A percentile compares a stretch with the other conserved stretches of the same genome.
phyloP scores from a whole-genome alignment of 2,329 filamentous ascomycete species.

The Alternaria metachromatica region DNA sequence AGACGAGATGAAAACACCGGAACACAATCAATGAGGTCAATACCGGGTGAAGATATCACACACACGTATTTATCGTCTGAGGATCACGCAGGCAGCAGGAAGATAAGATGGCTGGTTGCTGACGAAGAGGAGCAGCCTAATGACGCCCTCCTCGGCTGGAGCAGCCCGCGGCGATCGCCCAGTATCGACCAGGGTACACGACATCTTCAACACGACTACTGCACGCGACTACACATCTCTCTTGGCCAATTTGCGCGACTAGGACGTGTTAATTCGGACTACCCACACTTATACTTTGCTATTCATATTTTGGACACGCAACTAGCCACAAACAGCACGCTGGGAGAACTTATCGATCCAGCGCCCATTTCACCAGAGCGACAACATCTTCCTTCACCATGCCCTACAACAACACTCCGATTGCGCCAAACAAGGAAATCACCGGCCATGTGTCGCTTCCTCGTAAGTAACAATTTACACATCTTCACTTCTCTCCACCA shows the following conservation, averaged over 20 bases:
- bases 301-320: background rate
- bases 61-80: background rate
- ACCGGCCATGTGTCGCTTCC: conserved; percentile 87
- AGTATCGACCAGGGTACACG: background rate
- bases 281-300: background rate
- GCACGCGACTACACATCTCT: conserved; percentile 11
- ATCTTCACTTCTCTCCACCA: background rate
- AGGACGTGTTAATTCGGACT: conserved; percentile 10
- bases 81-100: background rate
- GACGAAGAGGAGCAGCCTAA: background rate
- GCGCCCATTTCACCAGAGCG: background rate
- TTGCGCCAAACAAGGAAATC: conserved; percentile 78
- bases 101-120: background rate
- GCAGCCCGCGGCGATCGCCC: conserved; percentile 4
- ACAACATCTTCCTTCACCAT: conserved; percentile 49
- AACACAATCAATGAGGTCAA: background rate
- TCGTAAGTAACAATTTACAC: conserved; percentile 61
- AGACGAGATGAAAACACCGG: background rate
- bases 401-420: conserved; percentile 89
- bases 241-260: conserved; percentile 3
- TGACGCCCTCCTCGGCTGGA: conserved; percentile 7
- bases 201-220: background rate
- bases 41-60: background rate
- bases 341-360: background rate
- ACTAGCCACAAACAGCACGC: background rate